Percentiles rank a stretch among this genome's conserved stretches.
These are phyloP conservation scores for Coelastrella sp. DNA, from an alignment of 139 green algal genomes.

Conservation along the genomic window DNA sequence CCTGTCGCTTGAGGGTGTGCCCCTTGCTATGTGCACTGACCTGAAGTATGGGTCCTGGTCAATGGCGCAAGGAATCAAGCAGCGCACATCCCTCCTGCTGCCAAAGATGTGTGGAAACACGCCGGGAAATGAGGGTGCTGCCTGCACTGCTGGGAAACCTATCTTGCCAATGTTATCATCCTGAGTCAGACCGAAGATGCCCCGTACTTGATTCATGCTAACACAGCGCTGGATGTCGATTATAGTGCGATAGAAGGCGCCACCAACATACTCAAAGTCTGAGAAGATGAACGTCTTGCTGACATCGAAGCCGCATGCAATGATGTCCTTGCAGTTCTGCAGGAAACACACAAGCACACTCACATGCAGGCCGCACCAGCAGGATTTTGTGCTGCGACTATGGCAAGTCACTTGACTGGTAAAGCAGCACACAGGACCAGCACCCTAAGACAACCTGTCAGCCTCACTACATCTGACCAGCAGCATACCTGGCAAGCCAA, in stretches of 20 bases:
- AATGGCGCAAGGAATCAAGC: conserved; percentile 98
- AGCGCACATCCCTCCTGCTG: conserved; percentile 84
- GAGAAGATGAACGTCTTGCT: conserved; percentile 98
- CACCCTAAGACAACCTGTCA: no score
- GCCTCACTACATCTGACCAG: no score
- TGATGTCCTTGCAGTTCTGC: conserved; percentile 99
- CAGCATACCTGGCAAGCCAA: background rate
- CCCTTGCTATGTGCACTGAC: background rate
- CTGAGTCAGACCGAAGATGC: conserved; percentile 81
- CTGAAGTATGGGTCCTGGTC: conserved; percentile 90
- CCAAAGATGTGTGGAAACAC: conserved; percentile 98
- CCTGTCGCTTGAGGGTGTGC: background rate
- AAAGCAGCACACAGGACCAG: background rate
- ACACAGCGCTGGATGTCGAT: conserved; percentile 89
- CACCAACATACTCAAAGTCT: conserved; percentile 97
- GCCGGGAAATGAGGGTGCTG: conserved; percentile 92
- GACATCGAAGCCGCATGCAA: conserved; percentile 98
- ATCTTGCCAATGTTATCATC: conserved; percentile 98
- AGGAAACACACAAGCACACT: background rate
- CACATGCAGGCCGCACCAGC: background rate
- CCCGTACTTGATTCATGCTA: conserved; percentile 92
- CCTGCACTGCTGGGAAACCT: conserved; percentile 94
- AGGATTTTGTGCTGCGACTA: background rate
- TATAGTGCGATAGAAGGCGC: conserved; percentile 96
- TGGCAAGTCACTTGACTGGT: background rate